Evolutionary conservation across 495 filamentous ascomycete genomes (phyloP), one percentile per base, ranked within the genome.

Genomic region (Daldinia bambusicola): DNA sequence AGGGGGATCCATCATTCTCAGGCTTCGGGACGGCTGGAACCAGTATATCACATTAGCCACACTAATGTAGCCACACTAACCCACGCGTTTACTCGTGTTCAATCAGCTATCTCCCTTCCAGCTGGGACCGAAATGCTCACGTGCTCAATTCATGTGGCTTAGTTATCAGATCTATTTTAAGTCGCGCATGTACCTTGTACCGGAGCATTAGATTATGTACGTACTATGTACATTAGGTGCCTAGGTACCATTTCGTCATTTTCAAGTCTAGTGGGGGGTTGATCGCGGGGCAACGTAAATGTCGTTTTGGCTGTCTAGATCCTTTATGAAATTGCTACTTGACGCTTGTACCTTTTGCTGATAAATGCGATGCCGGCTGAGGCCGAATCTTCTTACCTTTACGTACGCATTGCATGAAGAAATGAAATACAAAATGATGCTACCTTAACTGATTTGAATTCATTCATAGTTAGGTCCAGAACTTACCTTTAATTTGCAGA

Each of bases 281-380:
- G 1, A 67, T 60, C 37, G 55, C n/a, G 60, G 64, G 63, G 69
- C 58, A 70, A 70, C 34, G 34, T 36, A 36, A 36, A 36, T 36
- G 34, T 6, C 9, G 34, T 36, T 36, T 5, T 36, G 34, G 26
- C 26, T 26, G 26, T 26, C 26, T 3, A 26, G 34, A 6, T 36
- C 34, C 9, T 40, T 40, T 40, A 14, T 45, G 41, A 45, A 45
- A 20, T 20, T 48, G 43, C 18, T 55, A 72, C 40, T 26, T 65
- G 59, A 38, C 8, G n/a, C 13, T 34, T 56, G 58, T 71, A 60
- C 40, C 14, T 60, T 7, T 22, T 75, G 75, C 75, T 77, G 75
- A 77, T 77, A 77, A 77, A 77, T 77, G 70, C 73, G 66, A 67
- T 57, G 66, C 63, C 70, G 70, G 69, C 61, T 58, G 50, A 69